Evolutionary conservation across 192 early-diverging fungal genomes (phyloP), one percentile per base, ranked within the genome.

Genomic region (Umbelopsis sp.): DNA sequence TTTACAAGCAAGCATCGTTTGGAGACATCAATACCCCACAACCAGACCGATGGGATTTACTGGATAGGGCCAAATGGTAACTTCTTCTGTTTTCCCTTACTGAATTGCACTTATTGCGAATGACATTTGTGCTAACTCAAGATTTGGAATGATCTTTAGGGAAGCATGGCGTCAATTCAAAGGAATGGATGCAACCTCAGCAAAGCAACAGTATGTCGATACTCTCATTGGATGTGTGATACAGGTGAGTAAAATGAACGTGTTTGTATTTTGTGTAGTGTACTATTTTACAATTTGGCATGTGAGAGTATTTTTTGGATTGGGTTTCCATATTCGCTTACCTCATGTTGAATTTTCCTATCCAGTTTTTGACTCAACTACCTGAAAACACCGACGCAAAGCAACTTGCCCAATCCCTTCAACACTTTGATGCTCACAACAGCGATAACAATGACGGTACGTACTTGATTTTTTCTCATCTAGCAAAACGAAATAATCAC

Each of bases 41-140:
- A 38, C 77, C 77, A 41, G 67, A 72, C 36, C 66, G 72, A 12
- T 66, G 65, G 41, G 34, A 74, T 36, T 41, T 67, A 12, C 50
- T 73, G 0, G 65, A 74, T 44, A 74, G 66, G 54, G 72, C 72
- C 16, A 78, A 78, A 62, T 78, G 77, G 77, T 76, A 76, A 6
- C n/a, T n/a, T n/a, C n/a, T n/a, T n/a, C n/a, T n/a, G n/a, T 41
- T 41, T 38, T 41, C 1, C 38, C 8, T 6, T 41, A 5, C 38
- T 41, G 12, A 0, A 11, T 11, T 41, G 38, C 38, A 41, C 38
- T 41, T 6, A 22, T 25, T 53, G 4, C 0, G 52, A 26, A 26
- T 53, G n/a, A 8, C 52, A 53, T 0, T 9, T n/a, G 10, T 25
- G 24, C 52, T 62, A 29, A 62, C 14, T 49, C 47, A 5, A 32